These are phyloP conservation scores for Domatiomyces catenatus DNA, from an alignment of 2,329 filamentous ascomycete genomes.

Conservation along the genomic window DNA sequence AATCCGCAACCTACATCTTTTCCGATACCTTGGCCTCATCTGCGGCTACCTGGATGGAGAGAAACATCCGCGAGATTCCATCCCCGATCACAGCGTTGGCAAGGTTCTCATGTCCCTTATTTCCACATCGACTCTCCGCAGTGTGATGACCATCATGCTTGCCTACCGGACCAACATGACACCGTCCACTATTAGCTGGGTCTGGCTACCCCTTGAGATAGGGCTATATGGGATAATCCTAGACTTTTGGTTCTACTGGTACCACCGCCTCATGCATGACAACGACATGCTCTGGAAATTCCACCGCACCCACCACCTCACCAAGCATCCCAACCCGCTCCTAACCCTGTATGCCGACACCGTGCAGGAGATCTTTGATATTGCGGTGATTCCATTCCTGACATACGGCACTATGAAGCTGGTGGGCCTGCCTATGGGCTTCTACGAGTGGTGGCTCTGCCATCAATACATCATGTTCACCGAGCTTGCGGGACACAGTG, in stretches of 20 bases:
- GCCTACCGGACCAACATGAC: neutral
- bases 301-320: neutral
- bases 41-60: neutral
- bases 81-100: neutral
- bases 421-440: neutral
- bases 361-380: neutral
- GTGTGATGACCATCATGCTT: neutral
- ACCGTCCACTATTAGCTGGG: neutral
- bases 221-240: neutral
- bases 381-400: neutral
- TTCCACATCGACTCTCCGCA: neutral
- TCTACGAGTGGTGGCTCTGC: neutral
- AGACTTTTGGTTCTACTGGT: neutral
- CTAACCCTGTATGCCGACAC: neutral
- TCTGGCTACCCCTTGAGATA: neutral
- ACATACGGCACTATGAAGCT: neutral
- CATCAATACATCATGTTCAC: neutral
- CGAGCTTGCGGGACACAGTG: neutral
- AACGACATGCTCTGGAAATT: neutral
- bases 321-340: neutral
- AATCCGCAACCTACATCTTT: neutral
- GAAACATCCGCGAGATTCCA: neutral
- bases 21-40: neutral
- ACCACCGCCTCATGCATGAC: neutral
- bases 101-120: neutral